Evolutionary conservation across 768 basidiomycete species (phyloP), one percentile per base, ranked within the genome.

Genomic region (Tulasnella sp.): DNA sequence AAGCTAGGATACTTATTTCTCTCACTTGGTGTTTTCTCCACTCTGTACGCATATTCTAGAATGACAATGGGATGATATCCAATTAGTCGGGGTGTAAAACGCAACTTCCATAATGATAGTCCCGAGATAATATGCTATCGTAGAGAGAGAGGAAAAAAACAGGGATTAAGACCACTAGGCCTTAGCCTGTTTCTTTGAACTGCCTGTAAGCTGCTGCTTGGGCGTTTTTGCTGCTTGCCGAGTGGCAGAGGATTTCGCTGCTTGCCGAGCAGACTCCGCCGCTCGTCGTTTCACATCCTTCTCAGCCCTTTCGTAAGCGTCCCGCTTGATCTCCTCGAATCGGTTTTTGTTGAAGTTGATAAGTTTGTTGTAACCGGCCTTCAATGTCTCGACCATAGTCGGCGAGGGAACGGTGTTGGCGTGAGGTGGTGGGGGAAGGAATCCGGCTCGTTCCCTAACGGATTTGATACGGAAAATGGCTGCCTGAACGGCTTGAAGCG

Each of bases 401-500:
- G 77, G 77, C 6, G 67, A 40, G 20, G 77, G 77, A 15, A 70
- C 69, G 23, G 42, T 26, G 67, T 77, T 70, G 61, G 67, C 40
- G 26, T 44, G 70, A 7, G 77, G 70, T 57, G 80, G 81, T 20
- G 80, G 78, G 37, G 80, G 80, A 23, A 82, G 84, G 77, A 85
- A 81, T 35, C 78, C 74, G 71, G 83, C 80, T 20, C 79, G 77
- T 13, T 73, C 44, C 37, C 90, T 88, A 73, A 89, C 80, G 11
- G 84, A 79, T 10, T 85, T 85, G 16, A 82, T 79, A 71, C 88
- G 88, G 39, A 92, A 82, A 29, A 87, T 44, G 5, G 85, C 79
- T 0, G 88, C 86, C 84, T 92, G 92, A 5, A 86, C 40, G 20
- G 88, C 85, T 20, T 89, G 88, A 48, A 89, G 81, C 70, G 82